phyloP scores from a whole-genome alignment of 768 basidiomycete species.

The Pholiota microspora region DNA sequence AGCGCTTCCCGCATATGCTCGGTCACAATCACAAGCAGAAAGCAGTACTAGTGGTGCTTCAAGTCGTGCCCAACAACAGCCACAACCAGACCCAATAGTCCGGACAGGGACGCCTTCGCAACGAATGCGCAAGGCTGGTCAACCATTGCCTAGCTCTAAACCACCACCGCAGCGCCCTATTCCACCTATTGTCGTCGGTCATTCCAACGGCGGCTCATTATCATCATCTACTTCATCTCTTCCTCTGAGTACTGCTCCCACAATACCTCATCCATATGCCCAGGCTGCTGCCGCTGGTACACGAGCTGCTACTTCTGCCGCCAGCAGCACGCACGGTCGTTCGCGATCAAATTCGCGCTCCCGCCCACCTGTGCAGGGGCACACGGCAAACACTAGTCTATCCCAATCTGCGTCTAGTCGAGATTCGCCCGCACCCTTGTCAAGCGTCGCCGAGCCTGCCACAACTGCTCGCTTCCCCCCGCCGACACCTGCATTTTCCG shows the following conservation, averaged over 20 bases:
- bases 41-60: neutral
- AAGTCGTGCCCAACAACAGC: neutral
- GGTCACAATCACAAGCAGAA: neutral
- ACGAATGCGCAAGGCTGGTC: constrained; percentile 12
- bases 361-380: neutral
- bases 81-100: neutral
- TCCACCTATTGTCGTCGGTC: constrained; percentile 11
- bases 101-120: constrained; percentile 7
- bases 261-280: constrained; percentile 2
- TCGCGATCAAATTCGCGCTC: constrained; percentile 9
- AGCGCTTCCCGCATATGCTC: neutral
- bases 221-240: neutral
- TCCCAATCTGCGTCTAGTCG: neutral
- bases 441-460: constrained; percentile 5
- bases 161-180: constrained; percentile 16
- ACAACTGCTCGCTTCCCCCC: constrained; percentile 11
- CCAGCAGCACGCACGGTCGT: constrained; percentile 3
- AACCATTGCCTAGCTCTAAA: constrained; percentile 16
- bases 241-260: neutral
- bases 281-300: neutral
- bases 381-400: neutral
- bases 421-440: constrained; percentile 11
- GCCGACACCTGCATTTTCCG: constrained; percentile 1
- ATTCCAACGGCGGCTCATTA: constrained; percentile 1
- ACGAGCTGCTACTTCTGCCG: neutral